phyloP scores from a whole-genome alignment of 2,329 filamentous ascomycete species.

The Coniochaeta ligniaria region DNA sequence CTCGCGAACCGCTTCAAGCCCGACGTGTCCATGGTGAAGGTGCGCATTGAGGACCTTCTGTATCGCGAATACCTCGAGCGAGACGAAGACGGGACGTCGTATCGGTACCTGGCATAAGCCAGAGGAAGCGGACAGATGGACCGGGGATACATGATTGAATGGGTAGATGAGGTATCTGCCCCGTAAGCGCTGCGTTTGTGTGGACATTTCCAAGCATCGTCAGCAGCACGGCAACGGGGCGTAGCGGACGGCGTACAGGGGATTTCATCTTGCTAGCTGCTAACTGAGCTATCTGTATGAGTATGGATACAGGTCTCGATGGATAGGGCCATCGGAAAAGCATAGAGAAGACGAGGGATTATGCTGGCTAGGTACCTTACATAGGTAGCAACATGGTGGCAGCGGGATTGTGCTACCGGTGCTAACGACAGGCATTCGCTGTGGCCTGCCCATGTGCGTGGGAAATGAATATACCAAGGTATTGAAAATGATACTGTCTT shows the following conservation, averaged over 20 bases:
- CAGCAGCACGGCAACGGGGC: background rate
- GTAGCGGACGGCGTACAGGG: background rate
- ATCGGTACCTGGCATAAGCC: slow-evolving; percentile 62
- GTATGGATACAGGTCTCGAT: background rate
- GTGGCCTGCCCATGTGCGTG: background rate
- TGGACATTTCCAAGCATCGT: background rate
- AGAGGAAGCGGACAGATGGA: background rate
- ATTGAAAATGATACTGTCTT: background rate
- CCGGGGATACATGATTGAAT: no score
- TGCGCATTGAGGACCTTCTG: slow-evolving; percentile 71
- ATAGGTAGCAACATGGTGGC: no score
- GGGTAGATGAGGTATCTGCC: background rate
- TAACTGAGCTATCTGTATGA: background rate
- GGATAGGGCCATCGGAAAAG: background rate
- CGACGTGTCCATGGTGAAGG: slow-evolving; percentile 71
- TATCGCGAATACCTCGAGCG: slow-evolving; percentile 72
- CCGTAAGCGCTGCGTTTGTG: background rate
- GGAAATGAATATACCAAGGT: background rate
- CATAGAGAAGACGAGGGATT: background rate
- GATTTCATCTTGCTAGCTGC: background rate
- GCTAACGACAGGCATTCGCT: background rate
- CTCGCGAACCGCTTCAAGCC: slow-evolving; percentile 65
- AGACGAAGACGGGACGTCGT: slow-evolving; percentile 60
- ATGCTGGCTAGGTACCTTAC: no score
- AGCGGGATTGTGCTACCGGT: no score